phyloP scores from a whole-genome alignment of 2,329 filamentous ascomycete genomes.

The Dryadomyces quercivorus region DNA sequence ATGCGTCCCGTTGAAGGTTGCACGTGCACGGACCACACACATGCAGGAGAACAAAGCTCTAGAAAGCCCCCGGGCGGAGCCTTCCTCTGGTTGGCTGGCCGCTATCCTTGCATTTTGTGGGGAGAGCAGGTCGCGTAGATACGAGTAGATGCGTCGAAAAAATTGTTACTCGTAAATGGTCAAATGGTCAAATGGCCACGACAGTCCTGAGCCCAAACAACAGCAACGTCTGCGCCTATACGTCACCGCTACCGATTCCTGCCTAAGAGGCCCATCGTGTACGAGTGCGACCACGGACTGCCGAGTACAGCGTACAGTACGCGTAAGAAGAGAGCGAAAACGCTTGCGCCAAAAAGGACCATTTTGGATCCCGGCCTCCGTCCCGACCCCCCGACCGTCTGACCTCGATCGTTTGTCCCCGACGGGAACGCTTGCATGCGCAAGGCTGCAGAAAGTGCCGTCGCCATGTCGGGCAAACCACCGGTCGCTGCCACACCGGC shows the following conservation, averaged over 20 bases:
- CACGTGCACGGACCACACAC: slow-evolving; percentile 5
- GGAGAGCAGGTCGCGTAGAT: neutral
- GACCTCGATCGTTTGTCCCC: no score
- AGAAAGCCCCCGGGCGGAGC: neutral
- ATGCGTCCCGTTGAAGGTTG: neutral
- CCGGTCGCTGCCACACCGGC: neutral
- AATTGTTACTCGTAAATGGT: neutral
- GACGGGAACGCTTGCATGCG: no score
- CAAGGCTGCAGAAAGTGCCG: neutral
- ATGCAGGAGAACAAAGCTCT: slow-evolving; percentile 7
- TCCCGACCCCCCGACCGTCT: no score
- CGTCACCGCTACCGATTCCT: no score
- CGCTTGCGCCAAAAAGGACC: no score
- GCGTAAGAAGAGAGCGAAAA: no score
- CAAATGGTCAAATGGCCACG: neutral
- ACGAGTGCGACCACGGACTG: no score
- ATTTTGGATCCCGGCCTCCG: no score
- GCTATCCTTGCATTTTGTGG: slow-evolving; percentile 2
- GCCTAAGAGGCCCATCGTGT: no score
- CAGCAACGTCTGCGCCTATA: no score
- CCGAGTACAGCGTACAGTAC: no score
- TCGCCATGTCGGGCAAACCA: neutral
- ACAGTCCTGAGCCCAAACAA: no score
- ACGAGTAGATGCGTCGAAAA: neutral
- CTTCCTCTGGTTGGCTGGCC: slow-evolving; percentile 4